Evolutionary conservation across 2,329 filamentous ascomycete genomes (phyloP).

Genomic region (Thelonectria discophora): DNA sequence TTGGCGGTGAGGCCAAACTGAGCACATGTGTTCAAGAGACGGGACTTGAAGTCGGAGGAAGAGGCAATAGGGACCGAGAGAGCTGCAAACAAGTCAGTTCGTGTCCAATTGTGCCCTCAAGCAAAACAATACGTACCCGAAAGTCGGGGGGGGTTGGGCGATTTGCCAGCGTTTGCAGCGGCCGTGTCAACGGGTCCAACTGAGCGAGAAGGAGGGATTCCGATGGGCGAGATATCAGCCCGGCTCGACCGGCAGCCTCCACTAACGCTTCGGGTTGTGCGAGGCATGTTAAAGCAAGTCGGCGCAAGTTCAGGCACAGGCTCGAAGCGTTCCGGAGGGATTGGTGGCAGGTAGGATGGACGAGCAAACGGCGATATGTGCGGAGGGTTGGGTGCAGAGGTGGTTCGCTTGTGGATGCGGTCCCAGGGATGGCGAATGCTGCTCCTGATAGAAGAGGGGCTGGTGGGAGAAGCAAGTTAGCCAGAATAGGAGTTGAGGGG

Average conservation of each 20-base stretch:
- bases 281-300: conserved; percentile 27
- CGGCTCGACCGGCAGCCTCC: conserved; percentile 28
- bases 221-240: conserved; percentile 25
- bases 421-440: conserved; percentile 32
- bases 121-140: conserved; percentile 22
- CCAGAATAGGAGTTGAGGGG: neutral
- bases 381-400: conserved; percentile 59
- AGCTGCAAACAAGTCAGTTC: conserved; percentile 16
- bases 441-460: conserved; percentile 14
- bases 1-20: conserved; percentile 28
- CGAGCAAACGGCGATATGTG: conserved; percentile 34
- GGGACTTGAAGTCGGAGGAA: conserved; percentile 28
- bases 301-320: conserved; percentile 28
- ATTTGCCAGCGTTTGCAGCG: conserved; percentile 14
- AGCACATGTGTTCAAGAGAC: conserved; percentile 34
- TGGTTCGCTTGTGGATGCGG: conserved; percentile 57
- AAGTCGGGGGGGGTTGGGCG: conserved; percentile 20
- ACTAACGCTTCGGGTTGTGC: conserved; percentile 24
- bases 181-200: conserved; percentile 18
- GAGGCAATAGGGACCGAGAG: conserved; percentile 8
- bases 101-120: neutral
- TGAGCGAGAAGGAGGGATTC: conserved; percentile 24
- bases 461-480: conserved; percentile 11
- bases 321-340: conserved; percentile 30
- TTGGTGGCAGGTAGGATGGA: conserved; percentile 31